These are phyloP conservation scores for Conoideocrella luteorostrata DNA, from an alignment of 2,329 filamentous ascomycete species.

Conservation along the genomic window DNA sequence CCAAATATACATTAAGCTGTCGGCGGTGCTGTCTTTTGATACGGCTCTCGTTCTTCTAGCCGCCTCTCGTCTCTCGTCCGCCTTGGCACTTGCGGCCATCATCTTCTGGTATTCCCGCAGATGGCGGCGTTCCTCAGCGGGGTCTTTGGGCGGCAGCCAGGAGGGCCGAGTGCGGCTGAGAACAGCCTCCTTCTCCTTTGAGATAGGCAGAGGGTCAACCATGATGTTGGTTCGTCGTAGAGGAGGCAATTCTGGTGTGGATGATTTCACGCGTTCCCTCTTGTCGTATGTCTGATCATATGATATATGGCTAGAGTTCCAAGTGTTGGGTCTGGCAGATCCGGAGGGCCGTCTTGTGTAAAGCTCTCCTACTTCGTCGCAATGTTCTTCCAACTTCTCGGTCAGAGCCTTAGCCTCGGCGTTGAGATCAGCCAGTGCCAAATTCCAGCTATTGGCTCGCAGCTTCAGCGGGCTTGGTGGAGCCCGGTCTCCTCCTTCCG, in stretches of 20 bases:
- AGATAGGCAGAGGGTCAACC: constrained; percentile 77
- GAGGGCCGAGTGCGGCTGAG: constrained; percentile 74
- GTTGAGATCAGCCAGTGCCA: constrained; percentile 61
- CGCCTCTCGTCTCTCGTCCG: constrained; percentile 53
- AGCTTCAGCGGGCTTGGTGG: constrained; percentile 39
- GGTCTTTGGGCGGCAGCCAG: constrained; percentile 82
- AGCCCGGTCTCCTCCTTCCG: constrained; percentile 32
- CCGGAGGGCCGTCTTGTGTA: constrained; percentile 24
- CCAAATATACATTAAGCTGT: constrained; percentile 58
- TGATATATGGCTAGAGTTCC: constrained; percentile 29
- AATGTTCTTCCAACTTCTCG: constrained; percentile 73
- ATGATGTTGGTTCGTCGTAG: constrained; percentile 70
- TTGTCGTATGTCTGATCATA: constrained; percentile 29
- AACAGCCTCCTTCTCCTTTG: constrained; percentile 80
- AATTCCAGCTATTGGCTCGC: constrained; percentile 69
- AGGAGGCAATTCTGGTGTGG: constrained; percentile 64
- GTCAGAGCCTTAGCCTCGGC: constrained; percentile 69
- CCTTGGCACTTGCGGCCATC: constrained; percentile 60
- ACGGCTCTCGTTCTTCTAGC: constrained; percentile 44
- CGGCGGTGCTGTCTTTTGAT: constrained; percentile 47
- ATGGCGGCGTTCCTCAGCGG: constrained; percentile 84
- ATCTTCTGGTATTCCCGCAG: constrained; percentile 79
- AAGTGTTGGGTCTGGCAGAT: constrained; percentile 32
- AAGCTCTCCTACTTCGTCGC: constrained; percentile 49
- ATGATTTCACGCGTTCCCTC: constrained; percentile 54